Conservation (phyloP, 1,139 yeast genomes). For the Pichia sp. region DNA sequence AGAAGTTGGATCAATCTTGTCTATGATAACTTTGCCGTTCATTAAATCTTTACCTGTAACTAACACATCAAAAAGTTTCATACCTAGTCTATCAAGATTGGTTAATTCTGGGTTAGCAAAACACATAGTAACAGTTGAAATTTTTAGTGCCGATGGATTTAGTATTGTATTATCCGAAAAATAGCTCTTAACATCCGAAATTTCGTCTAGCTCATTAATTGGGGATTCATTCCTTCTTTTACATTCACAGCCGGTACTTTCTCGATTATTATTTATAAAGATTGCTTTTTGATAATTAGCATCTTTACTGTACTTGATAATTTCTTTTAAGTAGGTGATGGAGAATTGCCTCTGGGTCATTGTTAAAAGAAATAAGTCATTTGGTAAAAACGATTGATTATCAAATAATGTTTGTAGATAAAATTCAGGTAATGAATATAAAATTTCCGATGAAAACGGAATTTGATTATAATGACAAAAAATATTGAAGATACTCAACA, state of each 20-base stretch:
- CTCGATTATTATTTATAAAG: conserved; percentile 25
- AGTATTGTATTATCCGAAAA: conserved; percentile 24
- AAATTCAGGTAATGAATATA: conserved; percentile 42
- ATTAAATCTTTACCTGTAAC: conserved; percentile 19
- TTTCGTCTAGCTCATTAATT: not conserved
- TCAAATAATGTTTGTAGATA: conserved; percentile 19
- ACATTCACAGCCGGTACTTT: conserved; percentile 1
- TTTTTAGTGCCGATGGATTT: conserved; percentile 24
- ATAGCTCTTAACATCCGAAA: conserved; percentile 16
- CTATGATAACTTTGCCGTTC: conserved; percentile 16
- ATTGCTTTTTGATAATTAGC: conserved; percentile 17
- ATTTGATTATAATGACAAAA: conserved; percentile 47
- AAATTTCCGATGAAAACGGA: conserved; percentile 46
- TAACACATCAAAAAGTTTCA: conserved; percentile 22
- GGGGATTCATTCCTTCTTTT: not conserved
- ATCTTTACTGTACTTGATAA: conserved; percentile 13
- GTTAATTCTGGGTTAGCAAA: conserved; percentile 15
- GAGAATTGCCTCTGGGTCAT: conserved; percentile 21
- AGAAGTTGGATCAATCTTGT: conserved; percentile 12
- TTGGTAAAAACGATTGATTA: conserved; percentile 14
- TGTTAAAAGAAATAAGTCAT: conserved; percentile 22
- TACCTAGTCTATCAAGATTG: conserved; percentile 19
- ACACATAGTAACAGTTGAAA: conserved; percentile 21
- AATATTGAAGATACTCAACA: conserved; percentile 47
- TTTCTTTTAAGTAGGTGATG: conserved; percentile 9